These are phyloP conservation scores for Jamesozyma hellenica DNA, from an alignment of 805 yeast species.

Conservation along the genomic window DNA sequence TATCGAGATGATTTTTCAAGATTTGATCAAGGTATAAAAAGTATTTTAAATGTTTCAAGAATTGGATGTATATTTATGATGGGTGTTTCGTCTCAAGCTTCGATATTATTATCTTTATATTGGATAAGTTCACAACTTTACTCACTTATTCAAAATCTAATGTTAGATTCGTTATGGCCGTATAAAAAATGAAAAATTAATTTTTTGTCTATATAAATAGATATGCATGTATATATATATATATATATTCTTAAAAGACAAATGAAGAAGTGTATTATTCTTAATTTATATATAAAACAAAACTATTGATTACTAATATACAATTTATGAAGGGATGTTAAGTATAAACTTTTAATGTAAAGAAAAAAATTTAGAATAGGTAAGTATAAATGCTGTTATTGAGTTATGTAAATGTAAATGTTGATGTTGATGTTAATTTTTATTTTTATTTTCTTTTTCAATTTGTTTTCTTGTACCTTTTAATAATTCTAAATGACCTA, in stretches of 20 bases:
- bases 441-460: slow-evolving; percentile 37
- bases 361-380: too few species aligned
- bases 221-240: too few species aligned
- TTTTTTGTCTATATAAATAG: too few species aligned
- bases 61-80: slow-evolving; percentile 69
- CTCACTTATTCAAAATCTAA: slow-evolving; percentile 65
- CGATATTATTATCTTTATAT: slow-evolving; percentile 70
- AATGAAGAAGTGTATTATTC: background rate
- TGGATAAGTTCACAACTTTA: slow-evolving; percentile 82
- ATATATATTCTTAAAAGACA: background rate
- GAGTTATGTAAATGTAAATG: too few species aligned
- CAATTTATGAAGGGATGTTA: background rate
- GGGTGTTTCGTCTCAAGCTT: slow-evolving; percentile 80
- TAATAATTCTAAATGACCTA: slow-evolving; percentile 85
- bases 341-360: background rate
- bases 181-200: slow-evolving; percentile 11
- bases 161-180: slow-evolving; percentile 60
- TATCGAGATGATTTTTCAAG: slow-evolving; percentile 16
- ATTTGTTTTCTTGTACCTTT: slow-evolving; percentile 83
- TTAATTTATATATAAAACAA: background rate
- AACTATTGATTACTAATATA: background rate
- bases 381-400: too few species aligned
- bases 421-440: too few species aligned
- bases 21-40: slow-evolving; percentile 24
- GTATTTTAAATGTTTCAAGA: slow-evolving; percentile 61